phyloP scores from a whole-genome alignment of 257 asterid species.

The Rubia yunnanensis region DNA sequence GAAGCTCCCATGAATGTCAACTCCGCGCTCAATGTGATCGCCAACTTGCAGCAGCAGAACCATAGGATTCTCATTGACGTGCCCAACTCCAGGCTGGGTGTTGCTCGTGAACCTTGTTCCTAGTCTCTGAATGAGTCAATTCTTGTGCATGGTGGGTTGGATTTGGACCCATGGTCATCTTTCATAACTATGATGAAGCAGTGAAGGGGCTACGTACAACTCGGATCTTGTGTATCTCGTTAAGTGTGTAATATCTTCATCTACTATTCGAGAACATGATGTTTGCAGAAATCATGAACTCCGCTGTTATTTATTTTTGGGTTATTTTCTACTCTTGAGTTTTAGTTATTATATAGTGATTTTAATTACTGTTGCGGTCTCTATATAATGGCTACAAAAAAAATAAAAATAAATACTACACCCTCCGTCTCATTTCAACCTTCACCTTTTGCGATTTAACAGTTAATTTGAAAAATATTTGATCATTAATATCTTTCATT shows the following conservation, averaged over 20 bases:
- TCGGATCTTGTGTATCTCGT: neutral
- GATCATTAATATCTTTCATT: too few relatives aligned
- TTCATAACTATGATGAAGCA: neutral
- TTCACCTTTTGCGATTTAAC: too few relatives aligned
- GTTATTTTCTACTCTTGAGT: neutral
- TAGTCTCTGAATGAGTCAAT: neutral
- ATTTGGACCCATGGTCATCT: neutral
- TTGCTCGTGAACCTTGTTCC: conserved; percentile 54
- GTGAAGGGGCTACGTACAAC: conserved; percentile 1
- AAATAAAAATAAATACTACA: too few relatives aligned
- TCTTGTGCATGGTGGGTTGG: too few relatives aligned
- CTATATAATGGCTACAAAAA: too few relatives aligned
- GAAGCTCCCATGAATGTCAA: conserved; percentile 54
- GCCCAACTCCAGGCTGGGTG: conserved; percentile 59
- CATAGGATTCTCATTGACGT: conserved; percentile 65
- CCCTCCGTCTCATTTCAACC: too few relatives aligned
- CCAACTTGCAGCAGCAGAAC: conserved; percentile 81
- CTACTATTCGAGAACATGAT: neutral
- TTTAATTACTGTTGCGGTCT: too few relatives aligned
- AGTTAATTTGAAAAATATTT: too few relatives aligned
- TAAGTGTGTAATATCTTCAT: neutral
- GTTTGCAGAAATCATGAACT: neutral
- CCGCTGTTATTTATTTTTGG: neutral
- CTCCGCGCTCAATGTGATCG: conserved; percentile 78
- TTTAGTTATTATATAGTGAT: neutral